Evolutionary conservation across 441 rosid genomes (phyloP).

Genomic region (Gossypium trilobum): DNA sequence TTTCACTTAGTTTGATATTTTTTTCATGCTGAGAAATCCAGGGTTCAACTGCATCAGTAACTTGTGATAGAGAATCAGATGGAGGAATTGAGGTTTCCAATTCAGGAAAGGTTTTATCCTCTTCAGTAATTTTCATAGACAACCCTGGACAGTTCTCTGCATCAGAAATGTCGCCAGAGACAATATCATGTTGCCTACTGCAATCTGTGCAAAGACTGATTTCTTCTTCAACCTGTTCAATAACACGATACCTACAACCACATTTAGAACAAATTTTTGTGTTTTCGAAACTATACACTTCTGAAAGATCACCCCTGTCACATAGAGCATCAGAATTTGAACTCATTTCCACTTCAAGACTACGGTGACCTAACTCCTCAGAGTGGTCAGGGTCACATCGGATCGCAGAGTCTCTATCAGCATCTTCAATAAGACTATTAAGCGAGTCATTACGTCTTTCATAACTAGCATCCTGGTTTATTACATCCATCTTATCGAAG

Average conservation of each 20-base stretch:
- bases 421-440: slow-evolving; percentile 31
- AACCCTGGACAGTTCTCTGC: slow-evolving; percentile 23
- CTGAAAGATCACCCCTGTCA: slow-evolving; percentile 37
- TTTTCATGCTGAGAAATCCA: slow-evolving; percentile 28
- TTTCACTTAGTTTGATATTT: slow-evolving; percentile 28
- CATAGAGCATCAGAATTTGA: slow-evolving; percentile 35
- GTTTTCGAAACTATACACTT: slow-evolving; percentile 36
- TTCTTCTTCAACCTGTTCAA: slow-evolving; percentile 33
- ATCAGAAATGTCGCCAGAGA: slow-evolving; percentile 24
- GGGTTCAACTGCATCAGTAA: slow-evolving; percentile 28
- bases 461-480: slow-evolving; percentile 33
- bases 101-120: slow-evolving; percentile 27
- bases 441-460: slow-evolving; percentile 32
- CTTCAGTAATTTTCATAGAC: slow-evolving; percentile 27
- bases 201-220: slow-evolving; percentile 63
- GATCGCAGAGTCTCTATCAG: slow-evolving; percentile 31
- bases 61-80: slow-evolving; percentile 27
- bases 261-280: slow-evolving; percentile 52
- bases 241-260: slow-evolving; percentile 39
- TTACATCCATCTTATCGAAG: slow-evolving; percentile 47
- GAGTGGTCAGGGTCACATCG: slow-evolving; percentile 32
- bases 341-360: slow-evolving; percentile 33
- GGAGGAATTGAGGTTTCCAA: slow-evolving; percentile 17
- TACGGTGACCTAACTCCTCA: slow-evolving; percentile 36
- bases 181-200: slow-evolving; percentile 33